Evolutionary conservation across 176 grass and related monocot species (phyloP).

Genomic region (Aegilops speltoides): DNA sequence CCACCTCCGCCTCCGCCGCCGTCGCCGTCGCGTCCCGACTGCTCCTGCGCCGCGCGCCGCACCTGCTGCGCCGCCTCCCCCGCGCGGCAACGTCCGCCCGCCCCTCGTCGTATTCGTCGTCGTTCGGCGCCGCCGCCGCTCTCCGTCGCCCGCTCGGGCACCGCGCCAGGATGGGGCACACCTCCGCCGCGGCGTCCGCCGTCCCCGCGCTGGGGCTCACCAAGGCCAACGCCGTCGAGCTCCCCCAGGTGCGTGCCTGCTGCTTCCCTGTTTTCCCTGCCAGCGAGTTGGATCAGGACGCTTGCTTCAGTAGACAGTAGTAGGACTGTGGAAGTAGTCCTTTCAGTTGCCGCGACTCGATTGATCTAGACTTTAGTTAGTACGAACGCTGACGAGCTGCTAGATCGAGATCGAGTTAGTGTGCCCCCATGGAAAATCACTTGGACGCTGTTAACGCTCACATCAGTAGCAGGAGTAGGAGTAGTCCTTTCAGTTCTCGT

Average conservation of each 20-base stretch:
- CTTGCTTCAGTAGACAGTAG: background rate
- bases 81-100: slow-evolving; percentile 5
- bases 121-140: background rate
- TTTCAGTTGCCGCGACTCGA: background rate
- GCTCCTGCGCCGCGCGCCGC: slow-evolving; percentile 28
- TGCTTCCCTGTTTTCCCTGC: background rate
- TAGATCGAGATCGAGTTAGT: slow-evolving; percentile 26
- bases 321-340: background rate
- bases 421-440: background rate
- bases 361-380: background rate
- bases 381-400: background rate
- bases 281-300: background rate
- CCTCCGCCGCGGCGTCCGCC: slow-evolving; percentile 30
- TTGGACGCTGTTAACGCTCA: too few species aligned
- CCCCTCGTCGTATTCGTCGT: background rate
- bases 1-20: slow-evolving; percentile 43
- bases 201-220: slow-evolving; percentile 74
- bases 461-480: background rate
- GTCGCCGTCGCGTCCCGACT: slow-evolving; percentile 35
- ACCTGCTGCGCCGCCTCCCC: slow-evolving; percentile 21
- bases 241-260: slow-evolving; percentile 52
- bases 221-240: slow-evolving; percentile 64
- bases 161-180: slow-evolving; percentile 70
- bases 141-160: slow-evolving; percentile 28
- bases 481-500: background rate